These are phyloP conservation scores for Wallacemonas collosoma DNA, from an alignment of 208 protist genomes.

Conservation along the genomic window DNA sequence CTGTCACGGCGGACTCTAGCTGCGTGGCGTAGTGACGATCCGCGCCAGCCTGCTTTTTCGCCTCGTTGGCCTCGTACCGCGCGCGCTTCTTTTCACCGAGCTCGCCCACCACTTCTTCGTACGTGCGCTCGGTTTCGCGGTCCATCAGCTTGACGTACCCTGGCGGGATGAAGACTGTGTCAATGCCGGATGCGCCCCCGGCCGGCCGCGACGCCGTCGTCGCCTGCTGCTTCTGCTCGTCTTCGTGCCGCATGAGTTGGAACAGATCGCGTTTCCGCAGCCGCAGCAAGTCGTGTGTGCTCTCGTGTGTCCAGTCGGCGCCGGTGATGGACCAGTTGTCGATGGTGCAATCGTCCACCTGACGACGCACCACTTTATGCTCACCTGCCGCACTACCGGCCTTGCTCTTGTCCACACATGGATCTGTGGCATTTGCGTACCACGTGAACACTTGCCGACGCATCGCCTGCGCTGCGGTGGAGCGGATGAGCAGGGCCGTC, in stretches of 20 bases:
- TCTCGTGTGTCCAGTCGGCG: slow-evolving; percentile 76
- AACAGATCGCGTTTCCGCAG: slow-evolving; percentile 56
- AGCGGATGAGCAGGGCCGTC: slow-evolving; percentile 68
- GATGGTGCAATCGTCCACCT: slow-evolving; percentile 21
- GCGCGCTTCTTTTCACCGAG: slow-evolving; percentile 70
- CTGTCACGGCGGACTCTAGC: background rate
- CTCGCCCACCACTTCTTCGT: slow-evolving; percentile 59
- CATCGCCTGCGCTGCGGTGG: slow-evolving; percentile 58
- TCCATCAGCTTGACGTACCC: slow-evolving; percentile 73
- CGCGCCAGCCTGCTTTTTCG: slow-evolving; percentile 54
- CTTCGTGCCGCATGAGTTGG: slow-evolving; percentile 15
- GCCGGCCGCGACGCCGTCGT: background rate
- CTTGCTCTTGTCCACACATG: background rate
- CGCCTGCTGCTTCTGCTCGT: slow-evolving; percentile 7
- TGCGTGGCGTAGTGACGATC: slow-evolving; percentile 9
- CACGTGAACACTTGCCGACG: slow-evolving; percentile 63
- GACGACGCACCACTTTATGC: slow-evolving; percentile 9
- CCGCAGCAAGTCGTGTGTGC: slow-evolving; percentile 46
- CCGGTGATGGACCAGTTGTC: slow-evolving; percentile 72
- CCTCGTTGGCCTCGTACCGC: slow-evolving; percentile 75
- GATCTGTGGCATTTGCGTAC: slow-evolving; percentile 46
- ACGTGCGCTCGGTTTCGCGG: slow-evolving; percentile 80
- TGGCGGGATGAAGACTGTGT: slow-evolving; percentile 12
- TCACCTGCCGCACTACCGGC: background rate
- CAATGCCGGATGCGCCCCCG: background rate